A percentile compares a stretch with the other conserved stretches of the same genome.
Conservation (phyloP, 768 basidiomycete species). For the Tylopilus rubrobrunneus region DNA sequence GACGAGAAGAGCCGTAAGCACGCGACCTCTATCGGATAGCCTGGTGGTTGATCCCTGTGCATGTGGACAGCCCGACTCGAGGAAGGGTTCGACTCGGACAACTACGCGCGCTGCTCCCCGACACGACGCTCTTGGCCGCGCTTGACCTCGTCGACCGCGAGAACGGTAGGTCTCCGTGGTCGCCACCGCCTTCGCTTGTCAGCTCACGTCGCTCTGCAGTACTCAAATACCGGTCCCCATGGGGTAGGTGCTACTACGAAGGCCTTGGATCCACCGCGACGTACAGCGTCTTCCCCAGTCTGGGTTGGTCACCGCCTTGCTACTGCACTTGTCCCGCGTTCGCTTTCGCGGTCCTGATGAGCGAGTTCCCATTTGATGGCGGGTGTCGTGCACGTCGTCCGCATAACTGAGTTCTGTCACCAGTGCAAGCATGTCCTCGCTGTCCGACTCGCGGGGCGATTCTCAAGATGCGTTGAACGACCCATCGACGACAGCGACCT, state of each 20-base stretch:
- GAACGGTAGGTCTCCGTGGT: slow-evolving; percentile 50
- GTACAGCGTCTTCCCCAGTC: slow-evolving; percentile 52
- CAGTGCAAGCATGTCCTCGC: slow-evolving; percentile 84
- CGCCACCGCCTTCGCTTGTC: not conserved
- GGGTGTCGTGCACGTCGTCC: slow-evolving; percentile 5
- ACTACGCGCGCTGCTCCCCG: slow-evolving; percentile 57
- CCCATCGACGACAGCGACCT: slow-evolving; percentile 46
- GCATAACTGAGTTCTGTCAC: not conserved
- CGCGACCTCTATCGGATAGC: not conserved
- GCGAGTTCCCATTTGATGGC: slow-evolving; percentile 66
- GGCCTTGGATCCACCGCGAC: slow-evolving; percentile 63
- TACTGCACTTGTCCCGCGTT: slow-evolving; percentile 81
- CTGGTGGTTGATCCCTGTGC: not conserved
- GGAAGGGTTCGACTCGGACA: slow-evolving; percentile 51
- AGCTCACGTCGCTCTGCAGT: slow-evolving; percentile 37
- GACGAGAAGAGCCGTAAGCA: slow-evolving; percentile 31
- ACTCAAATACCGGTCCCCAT: slow-evolving; percentile 53
- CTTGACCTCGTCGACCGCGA: slow-evolving; percentile 73
- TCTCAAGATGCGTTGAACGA: slow-evolving; percentile 50
- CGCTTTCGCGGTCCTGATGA: slow-evolving; percentile 55
- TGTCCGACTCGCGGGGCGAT: slow-evolving; percentile 51
- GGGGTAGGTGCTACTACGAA: slow-evolving; percentile 59
- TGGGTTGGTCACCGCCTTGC: slow-evolving; percentile 43
- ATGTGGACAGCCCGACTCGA: no score
- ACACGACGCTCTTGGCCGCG: slow-evolving; percentile 61